Conservation (phyloP, 2,329 filamentous ascomycete species). For the Pseudocercospora macadamiae region DNA sequence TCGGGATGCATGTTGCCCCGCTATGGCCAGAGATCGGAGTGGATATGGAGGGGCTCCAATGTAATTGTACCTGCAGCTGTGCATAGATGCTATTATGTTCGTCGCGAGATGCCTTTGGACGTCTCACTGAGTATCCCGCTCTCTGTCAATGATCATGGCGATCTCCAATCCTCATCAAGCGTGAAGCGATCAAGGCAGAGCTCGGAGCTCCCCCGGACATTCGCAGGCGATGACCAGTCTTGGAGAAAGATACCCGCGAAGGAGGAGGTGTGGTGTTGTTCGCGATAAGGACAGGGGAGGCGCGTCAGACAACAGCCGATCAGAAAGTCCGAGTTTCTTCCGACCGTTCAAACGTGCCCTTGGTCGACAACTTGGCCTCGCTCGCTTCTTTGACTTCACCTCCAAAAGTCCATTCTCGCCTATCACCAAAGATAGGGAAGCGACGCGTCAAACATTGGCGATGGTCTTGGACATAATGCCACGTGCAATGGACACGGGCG, state of each 20-base stretch:
- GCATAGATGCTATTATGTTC: too few relatives aligned
- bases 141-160: too few relatives aligned
- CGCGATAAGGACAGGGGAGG: neutral
- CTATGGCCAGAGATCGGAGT: neutral
- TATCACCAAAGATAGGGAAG: neutral
- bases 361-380: too few relatives aligned
- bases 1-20: neutral
- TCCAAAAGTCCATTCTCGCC: neutral
- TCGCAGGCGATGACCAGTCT: neutral
- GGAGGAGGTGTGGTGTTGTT: slow-evolving; percentile 2
- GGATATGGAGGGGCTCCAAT: neutral
- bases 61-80: neutral
- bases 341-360: neutral
- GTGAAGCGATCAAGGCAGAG: too few relatives aligned
- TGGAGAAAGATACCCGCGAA: neutral
- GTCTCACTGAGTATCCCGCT: too few relatives aligned
- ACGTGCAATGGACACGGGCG: too few relatives aligned
- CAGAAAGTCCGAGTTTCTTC: neutral
- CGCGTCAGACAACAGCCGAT: neutral
- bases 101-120: too few relatives aligned
- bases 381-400: neutral
- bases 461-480: too few relatives aligned
- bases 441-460: too few relatives aligned
- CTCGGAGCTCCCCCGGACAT: neutral
- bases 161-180: too few relatives aligned